Percentiles rank a stretch among this genome's conserved stretches.
phyloP scores from a whole-genome alignment of 306 rosid species.

The Vachellia collinsii region DNA sequence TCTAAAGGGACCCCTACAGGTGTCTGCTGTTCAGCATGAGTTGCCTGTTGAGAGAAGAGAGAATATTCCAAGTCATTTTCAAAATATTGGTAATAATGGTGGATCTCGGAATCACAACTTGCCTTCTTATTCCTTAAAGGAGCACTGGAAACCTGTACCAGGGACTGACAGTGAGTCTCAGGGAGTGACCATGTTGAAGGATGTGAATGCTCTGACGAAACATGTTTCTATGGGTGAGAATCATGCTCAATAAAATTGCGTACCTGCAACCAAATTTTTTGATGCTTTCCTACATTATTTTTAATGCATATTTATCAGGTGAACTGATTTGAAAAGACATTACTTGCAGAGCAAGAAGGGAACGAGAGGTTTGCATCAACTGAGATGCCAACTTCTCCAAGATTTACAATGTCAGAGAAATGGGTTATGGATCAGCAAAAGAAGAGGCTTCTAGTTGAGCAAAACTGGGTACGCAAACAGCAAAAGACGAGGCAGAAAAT shows the following conservation, averaged over 20 bases:
- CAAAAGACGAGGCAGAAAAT: constrained; percentile 77
- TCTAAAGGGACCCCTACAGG: constrained; percentile 61
- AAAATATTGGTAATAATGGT: constrained; percentile 48
- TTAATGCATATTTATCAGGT: constrained; percentile 39
- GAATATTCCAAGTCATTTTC: constrained; percentile 59
- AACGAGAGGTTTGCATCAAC: constrained; percentile 52
- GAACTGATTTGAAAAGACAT: constrained; percentile 38
- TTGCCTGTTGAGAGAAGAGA: constrained; percentile 69
- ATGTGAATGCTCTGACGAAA: constrained; percentile 54
- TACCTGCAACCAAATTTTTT: constrained; percentile 30
- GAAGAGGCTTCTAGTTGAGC: constrained; percentile 68
- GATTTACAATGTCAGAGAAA: constrained; percentile 86
- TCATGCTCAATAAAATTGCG: constrained; percentile 17
- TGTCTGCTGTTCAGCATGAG: constrained; percentile 66
- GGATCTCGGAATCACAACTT: constrained; percentile 54
- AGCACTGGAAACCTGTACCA: constrained; percentile 77
- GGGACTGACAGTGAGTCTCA: constrained; percentile 62
- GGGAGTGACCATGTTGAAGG: constrained; percentile 54
- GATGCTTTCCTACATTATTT: constrained; percentile 26
- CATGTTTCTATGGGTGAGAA: constrained; percentile 66
- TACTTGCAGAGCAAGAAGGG: constrained; percentile 54
- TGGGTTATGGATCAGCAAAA: constrained; percentile 86
- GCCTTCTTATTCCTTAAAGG: constrained; percentile 64
- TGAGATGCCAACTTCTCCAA: constrained; percentile 62
- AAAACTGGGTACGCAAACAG: constrained; percentile 70